phyloP scores from a whole-genome alignment of 352 stramenopile genomes.

The Stramenopiles sp. region DNA sequence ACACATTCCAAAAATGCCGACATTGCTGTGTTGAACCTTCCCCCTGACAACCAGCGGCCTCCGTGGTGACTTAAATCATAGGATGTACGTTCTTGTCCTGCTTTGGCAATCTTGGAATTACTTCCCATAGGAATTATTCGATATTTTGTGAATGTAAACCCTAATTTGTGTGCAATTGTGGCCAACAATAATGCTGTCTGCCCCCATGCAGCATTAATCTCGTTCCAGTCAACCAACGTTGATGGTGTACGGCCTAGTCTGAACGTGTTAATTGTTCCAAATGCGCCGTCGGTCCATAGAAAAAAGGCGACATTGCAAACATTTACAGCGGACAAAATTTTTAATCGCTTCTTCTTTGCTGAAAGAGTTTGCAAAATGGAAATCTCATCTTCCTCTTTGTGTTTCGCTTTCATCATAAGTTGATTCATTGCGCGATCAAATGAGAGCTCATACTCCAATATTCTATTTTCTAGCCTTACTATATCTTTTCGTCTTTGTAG shows the following conservation, averaged over 20 bases:
- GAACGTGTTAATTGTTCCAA: constrained; percentile 63
- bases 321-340: constrained; percentile 40
- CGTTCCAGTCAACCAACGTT: constrained; percentile 57
- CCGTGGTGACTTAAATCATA: not conserved
- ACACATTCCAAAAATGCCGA: constrained; percentile 67
- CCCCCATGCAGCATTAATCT: constrained; percentile 63
- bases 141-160: constrained; percentile 57
- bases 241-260: constrained; percentile 50
- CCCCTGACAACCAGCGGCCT: constrained; percentile 36
- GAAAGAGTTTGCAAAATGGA: constrained; percentile 47
- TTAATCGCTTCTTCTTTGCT: constrained; percentile 30
- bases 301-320: constrained; percentile 69
- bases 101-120: constrained; percentile 54
- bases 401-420: constrained; percentile 41
- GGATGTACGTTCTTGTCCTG: constrained; percentile 32
- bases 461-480: constrained; percentile 42
- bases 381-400: constrained; percentile 47
- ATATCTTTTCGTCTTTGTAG: constrained; percentile 38
- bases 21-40: constrained; percentile 71
- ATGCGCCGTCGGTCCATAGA: constrained; percentile 65
- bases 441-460: constrained; percentile 45
- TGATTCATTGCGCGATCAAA: constrained; percentile 46
- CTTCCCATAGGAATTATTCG: constrained; percentile 51
- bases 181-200: constrained; percentile 53
- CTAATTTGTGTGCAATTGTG: constrained; percentile 49